Evolutionary conservation across 2,329 filamentous ascomycete species (phyloP), one percentile per base, ranked within the genome.

Genomic region (Ceratocystis papillata): DNA sequence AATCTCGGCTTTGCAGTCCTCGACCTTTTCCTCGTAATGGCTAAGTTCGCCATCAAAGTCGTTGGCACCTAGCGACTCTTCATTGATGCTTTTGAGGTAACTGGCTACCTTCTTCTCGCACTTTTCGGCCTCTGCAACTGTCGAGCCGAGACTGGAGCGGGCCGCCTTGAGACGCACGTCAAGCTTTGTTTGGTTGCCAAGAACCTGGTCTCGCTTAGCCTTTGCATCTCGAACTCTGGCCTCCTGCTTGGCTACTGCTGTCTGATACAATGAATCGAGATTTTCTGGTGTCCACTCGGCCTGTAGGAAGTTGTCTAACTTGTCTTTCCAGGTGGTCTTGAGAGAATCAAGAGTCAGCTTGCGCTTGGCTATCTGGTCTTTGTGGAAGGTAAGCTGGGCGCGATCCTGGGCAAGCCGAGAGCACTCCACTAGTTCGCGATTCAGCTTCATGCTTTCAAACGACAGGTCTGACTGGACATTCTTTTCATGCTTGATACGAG

Each of bases 371-470:
- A 90, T 76, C 72, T 96, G 89, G 70, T 91, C 92, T 72, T 88
- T 91, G 44, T 92, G 81, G 70, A 89, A 86, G 67, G 96, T 89
- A 10, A 99, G 80, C 71, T 89, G 87, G 12, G 93, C 94, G 46
- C 91, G 83, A 69, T 96, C 91, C 3, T 87, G 85, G 5, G 91
- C 90, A 67, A 89, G 83, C 67, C 87, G 86, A 1, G 89, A 96
- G 67, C 87, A 90, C 71, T 95, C 88, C 7, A 91, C 82, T 45
- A 96, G 82, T 73, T 97, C 93, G n/a, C 81, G 78, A 57, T 87
- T 87, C 33, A 97, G 80, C 70, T 81, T 85, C 45, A 88, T 84
- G 67, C 83, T 87, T 71, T 88, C 84, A 22, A 82, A 84, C 71
- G 96, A 90, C 1, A 95, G 76, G 55, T 82, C 79, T 68, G 83